Conservation (phyloP, 495 filamentous ascomycete species). For the Penicillium mononematosum region DNA sequence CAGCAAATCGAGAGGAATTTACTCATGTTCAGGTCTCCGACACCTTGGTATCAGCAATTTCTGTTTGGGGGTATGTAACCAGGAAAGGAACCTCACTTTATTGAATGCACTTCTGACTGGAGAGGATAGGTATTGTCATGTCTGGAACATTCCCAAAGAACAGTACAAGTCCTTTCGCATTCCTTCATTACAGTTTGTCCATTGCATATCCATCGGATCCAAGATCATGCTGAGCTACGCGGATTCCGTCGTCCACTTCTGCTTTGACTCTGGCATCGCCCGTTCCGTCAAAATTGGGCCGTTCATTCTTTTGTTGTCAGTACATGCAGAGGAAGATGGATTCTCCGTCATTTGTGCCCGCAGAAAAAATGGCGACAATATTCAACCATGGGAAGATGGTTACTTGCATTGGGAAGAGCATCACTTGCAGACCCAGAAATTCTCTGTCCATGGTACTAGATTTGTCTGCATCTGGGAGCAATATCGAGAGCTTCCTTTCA, state of each 20-base stretch:
- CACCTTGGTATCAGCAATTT: constrained; percentile 27
- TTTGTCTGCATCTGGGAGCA: background rate
- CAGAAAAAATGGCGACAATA: background rate
- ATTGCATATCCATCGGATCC: constrained; percentile 18
- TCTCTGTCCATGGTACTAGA: background rate
- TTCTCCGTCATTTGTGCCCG: constrained; percentile 6
- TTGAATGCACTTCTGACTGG: background rate
- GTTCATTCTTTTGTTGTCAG: background rate
- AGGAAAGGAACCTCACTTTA: background rate
- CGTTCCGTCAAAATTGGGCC: constrained; percentile 13
- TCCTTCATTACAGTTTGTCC: constrained; percentile 11
- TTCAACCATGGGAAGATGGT: background rate
- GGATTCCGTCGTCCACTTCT: constrained; percentile 27
- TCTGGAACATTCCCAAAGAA: constrained; percentile 30
- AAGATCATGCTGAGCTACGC: constrained; percentile 22
- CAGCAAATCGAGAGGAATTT: constrained; percentile 33
- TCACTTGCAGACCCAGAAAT: constrained; percentile 5
- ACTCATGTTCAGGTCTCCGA: constrained; percentile 1
- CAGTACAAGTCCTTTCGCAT: constrained; percentile 26
- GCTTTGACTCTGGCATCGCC: constrained; percentile 17
- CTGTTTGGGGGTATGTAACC: constrained; percentile 25
- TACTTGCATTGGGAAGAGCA: background rate
- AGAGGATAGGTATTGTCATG: constrained; percentile 27
- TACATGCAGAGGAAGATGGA: constrained; percentile 12
- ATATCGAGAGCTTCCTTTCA: background rate